Base-by-base conservation (phyloP, 768 basidiomycete species). In the Mycena amicta region DNA sequence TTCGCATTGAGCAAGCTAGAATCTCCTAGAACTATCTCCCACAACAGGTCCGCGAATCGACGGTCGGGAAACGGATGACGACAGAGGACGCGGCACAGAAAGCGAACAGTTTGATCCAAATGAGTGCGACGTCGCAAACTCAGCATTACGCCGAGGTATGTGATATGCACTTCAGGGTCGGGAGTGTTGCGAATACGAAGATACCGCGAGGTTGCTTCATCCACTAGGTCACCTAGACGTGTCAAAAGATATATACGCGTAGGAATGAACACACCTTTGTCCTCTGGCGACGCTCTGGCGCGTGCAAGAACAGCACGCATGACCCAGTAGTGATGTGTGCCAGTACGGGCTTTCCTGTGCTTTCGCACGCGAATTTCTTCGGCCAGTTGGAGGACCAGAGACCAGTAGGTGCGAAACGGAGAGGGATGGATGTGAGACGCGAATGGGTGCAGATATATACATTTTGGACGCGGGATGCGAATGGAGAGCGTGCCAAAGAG, bases 301-400 rank as follows among this genome's bases (percentile, higher is more conserved):
- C 61, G 61, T 15, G 73, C 75, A 8, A 84, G 70, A 28, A 73
- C 65, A 13, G 80, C 80, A 30, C 72, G 79, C 81, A 89, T 82
- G 47, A 83, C 66, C 87, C 87, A 89, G 68, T 83, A 89, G 49
- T 77, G 75, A 66, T 89, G 86, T n/a, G 78, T 73, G 41, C 73
- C 70, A 16, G 29, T 71, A 61, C 29, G 59, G 18, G 50, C 47
- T 39, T 43, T 57, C 29, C 57, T 50, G 20, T 40, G 53, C 33
- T 39, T 27, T 8, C 59, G 56, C 16, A 57, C 39, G 39, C 56
- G 59, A 22, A 64, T 64, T 52, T 81, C 79, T 31, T 66, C 69
- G 8, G 74, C 76, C 12, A 88, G 63, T 52, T 75, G 72, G 45
- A 77, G 49, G 12, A 87, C 68, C 50, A 85, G 76, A 16, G 72